Conservation (phyloP, 306 rosid species). For the Prosopis cineraria region DNA sequence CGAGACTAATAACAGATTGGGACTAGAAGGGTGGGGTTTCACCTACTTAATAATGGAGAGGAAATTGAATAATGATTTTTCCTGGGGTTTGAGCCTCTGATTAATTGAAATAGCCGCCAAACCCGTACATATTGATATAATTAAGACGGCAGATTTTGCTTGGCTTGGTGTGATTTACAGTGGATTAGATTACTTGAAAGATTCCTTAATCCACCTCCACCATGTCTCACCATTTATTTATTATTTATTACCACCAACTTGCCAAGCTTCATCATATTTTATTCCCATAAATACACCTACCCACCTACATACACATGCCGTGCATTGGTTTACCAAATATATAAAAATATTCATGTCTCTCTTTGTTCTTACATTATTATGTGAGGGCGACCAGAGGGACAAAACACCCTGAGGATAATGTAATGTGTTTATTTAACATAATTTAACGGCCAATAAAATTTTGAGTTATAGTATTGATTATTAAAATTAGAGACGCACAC, state of each 20-base stretch:
- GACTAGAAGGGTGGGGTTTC: not conserved
- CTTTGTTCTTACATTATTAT: not conserved
- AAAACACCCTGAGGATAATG: not conserved
- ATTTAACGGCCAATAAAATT: not conserved
- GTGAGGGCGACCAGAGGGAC: not conserved
- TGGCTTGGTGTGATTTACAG: constrained; percentile 22
- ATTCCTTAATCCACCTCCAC: constrained; percentile 24
- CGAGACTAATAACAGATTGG: not conserved
- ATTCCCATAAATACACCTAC: too few species aligned
- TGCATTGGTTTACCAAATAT: constrained; percentile 5
- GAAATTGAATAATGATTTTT: constrained; percentile 25
- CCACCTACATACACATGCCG: not conserved
- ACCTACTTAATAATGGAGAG: constrained; percentile 12
- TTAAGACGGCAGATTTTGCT: constrained; percentile 27
- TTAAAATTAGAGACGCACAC: too few species aligned
- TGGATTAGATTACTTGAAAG: constrained; percentile 16
- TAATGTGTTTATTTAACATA: not conserved
- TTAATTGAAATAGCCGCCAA: too few species aligned
- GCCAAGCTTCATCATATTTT: not conserved
- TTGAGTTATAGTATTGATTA: too few species aligned
- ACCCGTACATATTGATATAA: constrained; percentile 4
- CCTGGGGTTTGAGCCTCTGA: constrained; percentile 38
- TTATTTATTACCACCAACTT: not conserved
- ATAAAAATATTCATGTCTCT: not conserved
- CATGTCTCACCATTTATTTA: constrained; percentile 33